Evolutionary conservation across 768 basidiomycete species (phyloP), one percentile per base, ranked within the genome.

Genomic region (Pleurotus sapidus): DNA sequence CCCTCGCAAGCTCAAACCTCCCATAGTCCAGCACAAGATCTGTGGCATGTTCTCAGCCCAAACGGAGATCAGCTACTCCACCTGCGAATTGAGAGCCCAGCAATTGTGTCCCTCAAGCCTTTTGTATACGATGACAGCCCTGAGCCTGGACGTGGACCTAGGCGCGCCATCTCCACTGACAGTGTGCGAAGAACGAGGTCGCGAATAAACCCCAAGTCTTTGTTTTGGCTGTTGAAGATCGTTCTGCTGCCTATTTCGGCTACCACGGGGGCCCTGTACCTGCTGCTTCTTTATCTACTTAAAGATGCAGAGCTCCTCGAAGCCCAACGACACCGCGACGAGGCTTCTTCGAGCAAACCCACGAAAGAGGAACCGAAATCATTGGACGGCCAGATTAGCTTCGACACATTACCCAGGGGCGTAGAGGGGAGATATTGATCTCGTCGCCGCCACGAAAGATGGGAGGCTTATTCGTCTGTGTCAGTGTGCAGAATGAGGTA

Each of bases 271-370:
- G 70, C 81, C 3, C 77, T 98, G 8, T 98, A 90, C 68, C 78
- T 82, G 6, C 72, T 98, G 9, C 76, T 96, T 6, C 77, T 93
- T 8, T 95, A 95, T 67, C 78, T 99, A 2, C 75, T 98, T 59
- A 96, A 95, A 74, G 88, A 96, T 61, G 85, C 93, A 0, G 95
- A 99, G 58, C 82, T 95, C 0, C 79, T 97, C 37, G 95, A 95
- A 64, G 89, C 91, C 2, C 93, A 95, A 64, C 79, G 88, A 40
- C 80, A 88, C 65, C 79, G 83, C 30, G 74, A 74, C 1, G 83
- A 82, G 37, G 65, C 74, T 0, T 78, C 79, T 58, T 61, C 68
- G 6, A 62, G 69, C 7, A 68, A 73, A 3, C 45, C 60, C 6
- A 60, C 66, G 5, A 49, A 63, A 15, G 68, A 73, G 53, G 67